A percentile compares a stretch with the other conserved stretches of the same genome.
Evolutionary conservation across 73 alveolate species (phyloP).

Genomic region (Paramecium caudatum): DNA sequence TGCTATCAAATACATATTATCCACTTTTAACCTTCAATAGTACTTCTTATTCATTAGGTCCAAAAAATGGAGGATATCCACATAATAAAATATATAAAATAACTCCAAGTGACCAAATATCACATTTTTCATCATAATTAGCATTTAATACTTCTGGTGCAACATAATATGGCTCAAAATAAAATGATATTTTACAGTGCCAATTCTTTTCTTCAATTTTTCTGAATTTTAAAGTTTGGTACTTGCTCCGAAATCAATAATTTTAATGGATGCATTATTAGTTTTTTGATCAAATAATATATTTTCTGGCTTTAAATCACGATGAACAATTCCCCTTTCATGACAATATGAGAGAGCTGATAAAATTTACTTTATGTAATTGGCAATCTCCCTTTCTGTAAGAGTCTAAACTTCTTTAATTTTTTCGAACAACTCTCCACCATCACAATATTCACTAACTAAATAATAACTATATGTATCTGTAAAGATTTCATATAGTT

Average conservation of each 20-base stretch:
- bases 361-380: conserved; percentile 82
- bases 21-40: conserved; percentile 69
- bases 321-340: conserved; percentile 91
- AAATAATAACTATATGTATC: conserved; percentile 54
- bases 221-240: conserved; percentile 58
- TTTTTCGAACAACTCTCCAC: conserved; percentile 83
- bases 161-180: conserved; percentile 69
- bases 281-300: conserved; percentile 86
- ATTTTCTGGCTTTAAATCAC: conserved; percentile 97
- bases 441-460: conserved; percentile 70
- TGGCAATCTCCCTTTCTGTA: conserved; percentile 83
- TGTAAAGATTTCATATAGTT: conserved; percentile 49
- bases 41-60: conserved; percentile 73
- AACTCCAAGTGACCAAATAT: conserved; percentile 82
- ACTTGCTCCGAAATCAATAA: conserved; percentile 93
- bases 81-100: conserved; percentile 76
- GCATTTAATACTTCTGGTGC: conserved; percentile 83
- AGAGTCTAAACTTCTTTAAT: conserved; percentile 79
- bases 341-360: conserved; percentile 92
- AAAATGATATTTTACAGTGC: conserved; percentile 59
- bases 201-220: conserved; percentile 67
- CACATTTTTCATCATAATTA: conserved; percentile 82
- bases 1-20: conserved; percentile 49
- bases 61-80: conserved; percentile 79
- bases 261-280: conserved; percentile 85